phyloP scores from a whole-genome alignment of 345 rosid species.

The Hibiscus mutabilis region DNA sequence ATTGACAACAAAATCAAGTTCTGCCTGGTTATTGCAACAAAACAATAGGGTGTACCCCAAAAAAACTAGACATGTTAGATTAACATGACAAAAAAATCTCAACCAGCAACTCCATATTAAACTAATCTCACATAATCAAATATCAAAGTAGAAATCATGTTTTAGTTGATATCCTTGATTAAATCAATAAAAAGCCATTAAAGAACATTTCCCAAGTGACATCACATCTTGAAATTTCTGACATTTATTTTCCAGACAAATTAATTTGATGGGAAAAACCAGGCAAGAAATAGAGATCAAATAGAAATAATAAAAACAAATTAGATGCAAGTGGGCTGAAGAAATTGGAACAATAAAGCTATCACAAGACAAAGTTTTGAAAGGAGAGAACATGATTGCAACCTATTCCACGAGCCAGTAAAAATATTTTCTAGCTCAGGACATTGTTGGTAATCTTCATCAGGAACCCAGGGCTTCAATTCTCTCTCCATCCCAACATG shows the following conservation, averaged over 20 bases:
- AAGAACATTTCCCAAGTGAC: background rate
- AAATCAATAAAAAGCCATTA: too few relatives aligned
- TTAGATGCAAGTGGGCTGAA: background rate
- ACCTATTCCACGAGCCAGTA: slow-evolving; percentile 66
- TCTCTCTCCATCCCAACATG: slow-evolving; percentile 60
- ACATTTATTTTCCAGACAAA: background rate
- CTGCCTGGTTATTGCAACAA: background rate
- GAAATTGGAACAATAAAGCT: background rate
- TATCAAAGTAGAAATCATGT: background rate
- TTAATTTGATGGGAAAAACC: background rate
- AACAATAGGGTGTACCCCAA: background rate
- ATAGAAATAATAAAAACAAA: slow-evolving; percentile 3
- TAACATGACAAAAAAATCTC: background rate
- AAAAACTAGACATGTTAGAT: background rate
- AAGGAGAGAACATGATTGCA: slow-evolving; percentile 14
- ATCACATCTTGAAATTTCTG: background rate
- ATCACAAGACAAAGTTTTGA: slow-evolving; percentile 8
- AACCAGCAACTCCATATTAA: background rate
- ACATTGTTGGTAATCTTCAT: slow-evolving; percentile 51
- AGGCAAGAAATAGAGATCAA: background rate
- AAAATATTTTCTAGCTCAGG: slow-evolving; percentile 69
- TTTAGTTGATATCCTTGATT: background rate
- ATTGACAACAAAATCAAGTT: background rate
- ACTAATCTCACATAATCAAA: background rate
- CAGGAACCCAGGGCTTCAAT: slow-evolving; percentile 84